Percentiles rank a stretch among this genome's conserved stretches.
These are phyloP conservation scores for Tubosaeta sp. DNA, from an alignment of 768 basidiomycete genomes.

Conservation along the genomic window DNA sequence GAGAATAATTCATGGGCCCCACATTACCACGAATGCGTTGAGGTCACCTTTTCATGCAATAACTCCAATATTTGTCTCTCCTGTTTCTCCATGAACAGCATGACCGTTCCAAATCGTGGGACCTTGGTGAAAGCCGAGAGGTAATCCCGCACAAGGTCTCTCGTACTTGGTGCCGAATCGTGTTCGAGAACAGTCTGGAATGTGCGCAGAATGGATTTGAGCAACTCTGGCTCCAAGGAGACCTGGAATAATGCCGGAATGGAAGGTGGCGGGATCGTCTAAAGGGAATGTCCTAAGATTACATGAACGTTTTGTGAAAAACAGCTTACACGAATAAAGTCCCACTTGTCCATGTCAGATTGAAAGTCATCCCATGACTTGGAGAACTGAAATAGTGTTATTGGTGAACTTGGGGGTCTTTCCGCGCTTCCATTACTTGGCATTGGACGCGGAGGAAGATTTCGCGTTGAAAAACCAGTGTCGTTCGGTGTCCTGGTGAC, in stretches of 20 bases:
- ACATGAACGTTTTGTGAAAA: neutral
- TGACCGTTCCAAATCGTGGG: slow-evolving; percentile 58
- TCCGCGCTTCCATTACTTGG: slow-evolving; percentile 1
- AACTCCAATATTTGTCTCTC: slow-evolving; percentile 49
- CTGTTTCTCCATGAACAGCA: slow-evolving; percentile 53
- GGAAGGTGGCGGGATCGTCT: slow-evolving; percentile 53
- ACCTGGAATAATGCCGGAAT: slow-evolving; percentile 64
- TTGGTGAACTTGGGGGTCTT: slow-evolving; percentile 26
- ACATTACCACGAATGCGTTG: slow-evolving; percentile 1
- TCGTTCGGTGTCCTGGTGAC: slow-evolving; percentile 37
- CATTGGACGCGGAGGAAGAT: neutral
- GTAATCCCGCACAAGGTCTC: slow-evolving; percentile 39
- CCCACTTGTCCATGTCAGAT: slow-evolving; percentile 48
- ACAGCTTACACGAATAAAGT: slow-evolving; percentile 52
- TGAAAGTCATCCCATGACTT: slow-evolving; percentile 49
- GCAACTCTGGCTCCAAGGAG: slow-evolving; percentile 62
- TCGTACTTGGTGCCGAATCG: slow-evolving; percentile 7
- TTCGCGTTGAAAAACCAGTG: slow-evolving; percentile 2
- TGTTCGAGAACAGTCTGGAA: slow-evolving; percentile 36
- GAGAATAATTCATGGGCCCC: neutral
- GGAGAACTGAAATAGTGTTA: slow-evolving; percentile 59
- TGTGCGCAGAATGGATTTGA: slow-evolving; percentile 53
- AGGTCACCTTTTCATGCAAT: slow-evolving; percentile 38
- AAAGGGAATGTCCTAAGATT: neutral
- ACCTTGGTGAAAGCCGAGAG: slow-evolving; percentile 51